phyloP scores from a whole-genome alignment of 176 grass and related monocot species.

The Oryza brachyantha region DNA sequence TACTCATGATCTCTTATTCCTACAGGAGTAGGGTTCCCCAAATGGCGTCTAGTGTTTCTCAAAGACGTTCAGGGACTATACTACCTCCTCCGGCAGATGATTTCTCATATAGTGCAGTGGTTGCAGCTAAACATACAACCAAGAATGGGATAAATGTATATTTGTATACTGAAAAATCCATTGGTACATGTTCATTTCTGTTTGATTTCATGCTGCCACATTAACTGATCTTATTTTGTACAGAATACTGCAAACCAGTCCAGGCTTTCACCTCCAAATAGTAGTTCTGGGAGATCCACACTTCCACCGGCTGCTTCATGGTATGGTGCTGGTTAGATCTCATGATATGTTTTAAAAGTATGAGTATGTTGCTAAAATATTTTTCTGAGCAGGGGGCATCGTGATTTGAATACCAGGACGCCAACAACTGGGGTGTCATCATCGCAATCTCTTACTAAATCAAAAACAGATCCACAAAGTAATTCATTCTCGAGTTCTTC shows the following conservation, averaged over 20 bases:
- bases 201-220: conserved; percentile 6
- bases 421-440: conserved; percentile 35
- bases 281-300: conserved; percentile 67
- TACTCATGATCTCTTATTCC: conserved; percentile 19
- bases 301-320: conserved; percentile 79
- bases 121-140: conserved; percentile 52
- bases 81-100: conserved; percentile 85
- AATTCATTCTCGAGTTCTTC: conserved; percentile 37
- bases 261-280: conserved; percentile 68
- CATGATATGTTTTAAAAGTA: conserved; percentile 22
- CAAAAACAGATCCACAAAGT: conserved; percentile 53
- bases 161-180: conserved; percentile 5
- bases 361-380: conserved; percentile 19
- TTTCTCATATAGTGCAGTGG: conserved; percentile 54
- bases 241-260: conserved; percentile 59
- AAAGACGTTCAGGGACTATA: conserved; percentile 68
- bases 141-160: conserved; percentile 74
- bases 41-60: conserved; percentile 68
- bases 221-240: conserved; percentile 30
- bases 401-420: conserved; percentile 51
- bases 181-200: conserved; percentile 6
- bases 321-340: conserved; percentile 42
- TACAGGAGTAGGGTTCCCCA: conserved; percentile 96
- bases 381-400: conserved; percentile 57
- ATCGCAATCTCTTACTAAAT: conserved; percentile 49